Conservation (phyloP, 345 rosid species). For the Barbarea vulgaris region DNA sequence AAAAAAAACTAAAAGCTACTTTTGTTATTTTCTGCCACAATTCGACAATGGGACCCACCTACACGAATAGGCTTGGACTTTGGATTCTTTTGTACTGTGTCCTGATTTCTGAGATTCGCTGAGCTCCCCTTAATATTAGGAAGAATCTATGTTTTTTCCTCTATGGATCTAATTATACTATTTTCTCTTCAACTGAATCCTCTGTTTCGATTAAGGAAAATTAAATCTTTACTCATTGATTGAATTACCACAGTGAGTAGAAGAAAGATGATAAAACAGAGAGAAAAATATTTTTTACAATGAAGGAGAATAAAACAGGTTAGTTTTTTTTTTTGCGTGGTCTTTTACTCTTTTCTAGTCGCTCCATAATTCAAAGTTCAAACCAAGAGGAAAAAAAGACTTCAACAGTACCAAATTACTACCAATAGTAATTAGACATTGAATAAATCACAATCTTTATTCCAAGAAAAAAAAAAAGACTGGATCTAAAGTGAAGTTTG, state of each 20-base stretch:
- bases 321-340: background rate
- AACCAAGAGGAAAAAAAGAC: background rate
- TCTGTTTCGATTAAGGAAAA: background rate
- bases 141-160: conserved; percentile 5
- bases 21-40: background rate
- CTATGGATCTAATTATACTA: background rate
- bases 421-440: background rate
- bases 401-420: background rate
- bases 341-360: background rate
- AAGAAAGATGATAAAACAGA: background rate
- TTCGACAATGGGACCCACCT: conserved; percentile 5
- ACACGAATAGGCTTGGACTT: background rate
- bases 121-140: background rate
- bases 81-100: background rate
- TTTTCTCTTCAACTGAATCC: background rate
- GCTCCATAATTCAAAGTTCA: background rate
- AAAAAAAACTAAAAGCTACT: background rate
- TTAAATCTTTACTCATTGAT: background rate
- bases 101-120: background rate
- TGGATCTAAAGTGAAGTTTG: background rate
- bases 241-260: background rate
- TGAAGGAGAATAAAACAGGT: background rate
- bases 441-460: too few species aligned
- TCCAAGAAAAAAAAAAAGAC: too few species aligned
- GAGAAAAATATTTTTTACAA: too few species aligned